These are phyloP conservation scores for Neobulgaria alba DNA, from an alignment of 2,329 filamentous ascomycete species.

Conservation along the genomic window DNA sequence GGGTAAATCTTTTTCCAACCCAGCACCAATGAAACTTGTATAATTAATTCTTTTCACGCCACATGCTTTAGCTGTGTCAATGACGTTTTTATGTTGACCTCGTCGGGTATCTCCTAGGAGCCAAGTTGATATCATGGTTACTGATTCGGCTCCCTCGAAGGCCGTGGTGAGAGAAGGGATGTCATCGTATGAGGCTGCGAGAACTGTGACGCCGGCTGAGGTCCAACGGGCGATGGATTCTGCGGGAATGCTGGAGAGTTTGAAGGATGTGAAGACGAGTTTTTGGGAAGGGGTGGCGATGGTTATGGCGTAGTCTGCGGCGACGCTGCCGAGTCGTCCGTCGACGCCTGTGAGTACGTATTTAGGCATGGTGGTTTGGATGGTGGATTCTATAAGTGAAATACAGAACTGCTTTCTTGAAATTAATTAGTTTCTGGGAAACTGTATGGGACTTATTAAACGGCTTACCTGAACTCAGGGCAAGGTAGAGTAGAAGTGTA, in stretches of 20 bases:
- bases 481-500: no score
- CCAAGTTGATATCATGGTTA: slow-evolving; percentile 20
- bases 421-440: no score
- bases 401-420: no score
- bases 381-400: no score
- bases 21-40: slow-evolving; percentile 18
- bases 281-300: neutral
- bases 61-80: slow-evolving; percentile 11
- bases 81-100: slow-evolving; percentile 14
- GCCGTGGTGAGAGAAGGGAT: neutral
- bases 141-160: slow-evolving; percentile 14
- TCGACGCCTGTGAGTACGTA: neutral
- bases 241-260: neutral
- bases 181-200: neutral
- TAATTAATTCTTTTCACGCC: slow-evolving; percentile 17
- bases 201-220: neutral
- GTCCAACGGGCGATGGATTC: neutral
- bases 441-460: no score
- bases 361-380: neutral
- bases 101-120: slow-evolving; percentile 10
- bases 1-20: slow-evolving; percentile 11
- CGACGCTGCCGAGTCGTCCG: neutral
- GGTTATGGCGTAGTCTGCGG: neutral
- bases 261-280: neutral
- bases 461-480: no score